These are phyloP conservation scores for Globisporangium alternatum DNA, from an alignment of 352 stramenopile genomes.

Conservation along the genomic window DNA sequence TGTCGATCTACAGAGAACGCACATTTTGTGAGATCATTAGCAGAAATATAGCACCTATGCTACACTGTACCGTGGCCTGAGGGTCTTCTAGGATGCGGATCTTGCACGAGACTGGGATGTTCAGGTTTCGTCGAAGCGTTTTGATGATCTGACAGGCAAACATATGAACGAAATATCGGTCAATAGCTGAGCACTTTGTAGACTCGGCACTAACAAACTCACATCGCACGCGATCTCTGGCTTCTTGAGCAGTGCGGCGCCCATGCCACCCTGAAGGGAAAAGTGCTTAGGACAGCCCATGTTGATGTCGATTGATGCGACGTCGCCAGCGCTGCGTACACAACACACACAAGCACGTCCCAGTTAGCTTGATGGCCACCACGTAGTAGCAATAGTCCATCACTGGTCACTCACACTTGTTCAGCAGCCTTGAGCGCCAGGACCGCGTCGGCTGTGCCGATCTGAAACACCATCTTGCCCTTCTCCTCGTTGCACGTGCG, in stretches of 20 bases:
- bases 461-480: conserved; percentile 86
- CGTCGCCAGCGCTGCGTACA: conserved; percentile 61
- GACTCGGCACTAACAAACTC: conserved; percentile 8
- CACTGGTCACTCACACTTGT: conserved; percentile 48
- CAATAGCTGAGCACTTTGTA: not conserved
- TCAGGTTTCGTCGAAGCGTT: conserved; percentile 73
- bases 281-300: conserved; percentile 96
- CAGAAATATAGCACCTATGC: too few species aligned
- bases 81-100: conserved; percentile 75
- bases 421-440: conserved; percentile 75
- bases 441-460: conserved; percentile 79
- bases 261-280: conserved; percentile 91
- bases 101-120: conserved; percentile 86
- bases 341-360: not conserved
- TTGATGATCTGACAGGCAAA: conserved; percentile 56
- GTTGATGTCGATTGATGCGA: conserved; percentile 92
- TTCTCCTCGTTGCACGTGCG: conserved; percentile 83
- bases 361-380: not conserved
- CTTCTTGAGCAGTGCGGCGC: conserved; percentile 85
- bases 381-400: not conserved
- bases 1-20: conserved; percentile 42
- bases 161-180: not conserved
- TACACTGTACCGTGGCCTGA: conserved; percentile 50
- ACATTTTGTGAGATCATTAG: too few species aligned
- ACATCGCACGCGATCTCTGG: conserved; percentile 86